Conservation (phyloP, 305 asterid species). For the Fraxinus angustifolia region DNA sequence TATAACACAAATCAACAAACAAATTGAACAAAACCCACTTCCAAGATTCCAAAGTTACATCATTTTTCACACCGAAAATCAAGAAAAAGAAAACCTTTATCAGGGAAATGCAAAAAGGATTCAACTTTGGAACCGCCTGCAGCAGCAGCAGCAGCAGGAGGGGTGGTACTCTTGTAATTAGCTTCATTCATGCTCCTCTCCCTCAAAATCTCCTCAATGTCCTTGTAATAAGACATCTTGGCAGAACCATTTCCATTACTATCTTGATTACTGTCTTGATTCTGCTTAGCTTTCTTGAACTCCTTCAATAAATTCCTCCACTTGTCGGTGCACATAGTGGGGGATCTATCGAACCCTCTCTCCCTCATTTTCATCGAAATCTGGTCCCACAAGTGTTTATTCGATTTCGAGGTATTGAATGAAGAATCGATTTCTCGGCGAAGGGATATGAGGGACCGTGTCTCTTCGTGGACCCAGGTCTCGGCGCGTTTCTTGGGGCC, state of each 20-base stretch:
- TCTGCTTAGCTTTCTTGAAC: conserved; percentile 61
- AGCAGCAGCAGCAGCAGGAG: conserved; percentile 21
- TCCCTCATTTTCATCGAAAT: conserved; percentile 85
- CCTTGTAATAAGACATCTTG: conserved; percentile 63
- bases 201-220: conserved; percentile 66
- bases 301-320: conserved; percentile 79
- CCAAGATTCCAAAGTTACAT: neutral
- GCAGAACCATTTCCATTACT: conserved; percentile 38
- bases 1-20: neutral
- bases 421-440: conserved; percentile 63
- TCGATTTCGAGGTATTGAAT: conserved; percentile 84
- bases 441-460: conserved; percentile 56
- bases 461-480: conserved; percentile 91
- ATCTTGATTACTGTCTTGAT: conserved; percentile 27
- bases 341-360: conserved; percentile 87
- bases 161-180: conserved; percentile 33
- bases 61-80: neutral
- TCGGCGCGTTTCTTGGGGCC: conserved; percentile 85
- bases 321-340: conserved; percentile 92
- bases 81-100: conserved; percentile 38
- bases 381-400: conserved; percentile 87
- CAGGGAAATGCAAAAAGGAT: conserved; percentile 63
- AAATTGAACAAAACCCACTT: neutral
- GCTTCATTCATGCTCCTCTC: conserved; percentile 53
- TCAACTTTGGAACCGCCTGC: conserved; percentile 45